Percentiles rank a stretch among this genome's conserved stretches.
Conservation (phyloP, 2,329 filamentous ascomycete genomes). For the Penicillium glabrum region DNA sequence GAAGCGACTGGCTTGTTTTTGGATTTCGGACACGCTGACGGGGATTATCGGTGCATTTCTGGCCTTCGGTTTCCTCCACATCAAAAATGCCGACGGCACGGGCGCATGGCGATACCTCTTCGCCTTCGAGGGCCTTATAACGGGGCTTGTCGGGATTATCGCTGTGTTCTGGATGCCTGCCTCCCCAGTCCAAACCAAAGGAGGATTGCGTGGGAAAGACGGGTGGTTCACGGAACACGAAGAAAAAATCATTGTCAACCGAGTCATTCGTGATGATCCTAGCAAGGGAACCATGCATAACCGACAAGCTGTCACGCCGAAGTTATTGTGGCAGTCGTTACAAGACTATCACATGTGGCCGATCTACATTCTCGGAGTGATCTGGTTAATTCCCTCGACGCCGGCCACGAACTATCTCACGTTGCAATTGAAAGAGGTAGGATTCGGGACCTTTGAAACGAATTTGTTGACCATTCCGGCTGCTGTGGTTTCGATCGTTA, state of each 20-base stretch:
- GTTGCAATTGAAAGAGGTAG: slow-evolving; percentile 51
- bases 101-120: slow-evolving; percentile 46
- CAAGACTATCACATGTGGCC: slow-evolving; percentile 60
- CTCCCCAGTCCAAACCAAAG: slow-evolving; percentile 66
- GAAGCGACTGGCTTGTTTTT: slow-evolving; percentile 67
- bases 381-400: slow-evolving; percentile 42
- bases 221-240: slow-evolving; percentile 69
- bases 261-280: slow-evolving; percentile 56
- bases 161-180: slow-evolving; percentile 62
- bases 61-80: slow-evolving; percentile 45
- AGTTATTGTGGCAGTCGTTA: slow-evolving; percentile 51
- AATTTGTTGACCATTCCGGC: slow-evolving; percentile 65
- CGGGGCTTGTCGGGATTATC: slow-evolving; percentile 54
- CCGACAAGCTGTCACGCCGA: slow-evolving; percentile 51
- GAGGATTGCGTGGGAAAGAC: slow-evolving; percentile 58
- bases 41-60: slow-evolving; percentile 49
- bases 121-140: slow-evolving; percentile 48
- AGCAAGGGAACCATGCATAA: slow-evolving; percentile 63
- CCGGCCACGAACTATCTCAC: slow-evolving; percentile 41
- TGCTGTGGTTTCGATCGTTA: slow-evolving; percentile 57
- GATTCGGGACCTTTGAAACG: slow-evolving; percentile 58
- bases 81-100: slow-evolving; percentile 34
- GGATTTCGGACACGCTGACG: slow-evolving; percentile 60
- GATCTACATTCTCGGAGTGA: slow-evolving; percentile 52
- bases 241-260: slow-evolving; percentile 69